Base-by-base conservation (phyloP, 352 stramenopile species). In the Phytopythium vexans region DNA sequence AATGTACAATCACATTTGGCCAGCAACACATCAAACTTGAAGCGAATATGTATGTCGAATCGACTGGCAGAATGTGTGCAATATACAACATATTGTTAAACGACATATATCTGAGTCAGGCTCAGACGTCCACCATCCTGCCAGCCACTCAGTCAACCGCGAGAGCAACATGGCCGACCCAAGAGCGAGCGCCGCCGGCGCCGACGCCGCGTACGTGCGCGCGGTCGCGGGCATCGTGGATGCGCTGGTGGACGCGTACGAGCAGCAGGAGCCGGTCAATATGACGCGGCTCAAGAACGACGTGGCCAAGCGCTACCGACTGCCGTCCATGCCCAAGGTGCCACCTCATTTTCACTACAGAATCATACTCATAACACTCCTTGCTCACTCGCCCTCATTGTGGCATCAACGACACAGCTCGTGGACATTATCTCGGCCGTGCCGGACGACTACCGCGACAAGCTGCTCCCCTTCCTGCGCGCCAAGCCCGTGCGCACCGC, bases 391-490 rank as follows among this genome's bases (percentile, higher is more conserved):
- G 14, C 14, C 50, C 11, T 40, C 21, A 27, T 27, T 27, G 21
- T 27, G 21, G 21, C 21, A 27, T 27, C 21, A 10, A 44, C 41
- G 41, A 43, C 52, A 11, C 45, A 85, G 68, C 81, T 98, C 41
- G 88, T 97, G 34, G 96, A 99, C 68, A 98, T 99, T 58, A 91
- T 98, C 44, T 92, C 95, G 42, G 93, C 92, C 11, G 88, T 99
- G 34, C 96, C 96, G 2, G 76, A 96, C 27, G 74, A 95, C 38
- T 97, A 98, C 74, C 86, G 89, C 43, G 73, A 91, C 16, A 92
- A 94, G 56, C 64, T 99, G 27, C 68, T 97, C 58, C 96, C 96
- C 0, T 93, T 86, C 53, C 76, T 99, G 45, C 95, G 97, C 60
- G 92, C 93, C 34, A 98, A 98, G 70, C 96, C 96, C 3, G 92